These are phyloP conservation scores for Aspergillus versicolor DNA, from an alignment of 2,329 filamentous ascomycete genomes.

Conservation along the genomic window DNA sequence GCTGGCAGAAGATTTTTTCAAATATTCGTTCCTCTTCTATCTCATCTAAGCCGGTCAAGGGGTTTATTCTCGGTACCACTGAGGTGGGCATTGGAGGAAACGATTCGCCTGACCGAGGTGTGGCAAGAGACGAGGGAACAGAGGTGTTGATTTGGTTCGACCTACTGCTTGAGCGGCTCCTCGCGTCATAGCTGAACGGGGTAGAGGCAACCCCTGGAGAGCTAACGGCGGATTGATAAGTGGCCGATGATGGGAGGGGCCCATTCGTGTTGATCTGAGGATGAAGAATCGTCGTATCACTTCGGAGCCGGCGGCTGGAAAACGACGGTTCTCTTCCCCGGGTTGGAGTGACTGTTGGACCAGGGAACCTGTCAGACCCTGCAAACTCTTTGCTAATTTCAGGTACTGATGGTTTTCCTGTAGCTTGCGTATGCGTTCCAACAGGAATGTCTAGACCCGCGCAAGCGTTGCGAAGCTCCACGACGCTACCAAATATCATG, in stretches of 20 bases:
- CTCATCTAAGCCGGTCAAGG: constrained; percentile 61
- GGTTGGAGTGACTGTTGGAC: constrained; percentile 45
- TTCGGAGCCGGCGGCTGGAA: constrained; percentile 47
- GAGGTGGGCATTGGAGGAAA: constrained; percentile 57
- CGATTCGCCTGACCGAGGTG: constrained; percentile 78
- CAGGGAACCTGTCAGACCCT: constrained; percentile 29
- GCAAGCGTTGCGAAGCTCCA: constrained; percentile 61
- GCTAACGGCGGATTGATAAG: constrained; percentile 25
- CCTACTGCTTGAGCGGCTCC: constrained; percentile 51
- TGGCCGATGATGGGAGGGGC: constrained; percentile 32
- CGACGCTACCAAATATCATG: constrained; percentile 57
- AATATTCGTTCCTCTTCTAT: constrained; percentile 78
- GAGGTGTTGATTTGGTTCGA: constrained; percentile 53
- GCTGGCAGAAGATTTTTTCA: constrained; percentile 75
- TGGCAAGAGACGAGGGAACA: constrained; percentile 53
- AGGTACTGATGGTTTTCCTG: constrained; percentile 28
- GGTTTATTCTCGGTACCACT: constrained; percentile 51
- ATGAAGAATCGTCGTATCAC: constrained; percentile 52
- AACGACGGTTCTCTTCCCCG: constrained; percentile 43
- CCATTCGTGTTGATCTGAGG: constrained; percentile 33
- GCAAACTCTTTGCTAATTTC: constrained; percentile 31
- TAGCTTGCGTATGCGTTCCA: constrained; percentile 27
- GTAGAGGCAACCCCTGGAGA: constrained; percentile 34
- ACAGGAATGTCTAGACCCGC: constrained; percentile 49
- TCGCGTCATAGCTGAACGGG: constrained; percentile 33